phyloP scores from a whole-genome alignment of 1,284 basidiomycete species.

The Erythrobasidium hasegawianum region DNA sequence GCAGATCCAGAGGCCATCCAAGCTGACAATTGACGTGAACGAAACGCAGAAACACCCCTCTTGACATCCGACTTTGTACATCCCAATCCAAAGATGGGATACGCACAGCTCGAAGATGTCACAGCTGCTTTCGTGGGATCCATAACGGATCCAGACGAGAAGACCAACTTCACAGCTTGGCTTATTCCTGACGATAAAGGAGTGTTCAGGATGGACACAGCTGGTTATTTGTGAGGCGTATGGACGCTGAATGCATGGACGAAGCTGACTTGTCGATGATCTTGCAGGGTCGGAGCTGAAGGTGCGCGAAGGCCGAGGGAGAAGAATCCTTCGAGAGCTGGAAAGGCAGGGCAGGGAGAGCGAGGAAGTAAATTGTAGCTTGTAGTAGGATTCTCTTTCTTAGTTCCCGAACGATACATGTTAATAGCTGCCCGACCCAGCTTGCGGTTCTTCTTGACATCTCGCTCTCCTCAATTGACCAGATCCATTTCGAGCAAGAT shows the following conservation, averaged over 20 bases:
- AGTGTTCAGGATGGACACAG: conserved; percentile 34
- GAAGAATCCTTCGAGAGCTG: conserved; percentile 10
- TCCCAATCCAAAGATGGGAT: conserved; percentile 35
- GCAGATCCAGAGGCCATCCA: too few species aligned
- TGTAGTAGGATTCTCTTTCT: too few species aligned
- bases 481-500: too few species aligned
- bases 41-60: conserved; percentile 49
- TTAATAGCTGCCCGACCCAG: too few species aligned
- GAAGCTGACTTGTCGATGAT: background rate
- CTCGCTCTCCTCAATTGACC: too few species aligned
- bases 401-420: background rate
- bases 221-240: conserved; percentile 33
- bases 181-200: conserved; percentile 34
- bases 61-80: conserved; percentile 32
- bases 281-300: conserved; percentile 27
- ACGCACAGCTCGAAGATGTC: conserved; percentile 32
- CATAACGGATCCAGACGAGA: conserved; percentile 25
- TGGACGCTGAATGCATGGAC: too few species aligned
- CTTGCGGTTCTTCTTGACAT: too few species aligned
- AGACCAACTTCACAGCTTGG: conserved; percentile 33
- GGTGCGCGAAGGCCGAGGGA: conserved; percentile 28
- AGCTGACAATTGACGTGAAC: too few species aligned
- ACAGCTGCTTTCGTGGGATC: conserved; percentile 29
- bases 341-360: conserved; percentile 4
- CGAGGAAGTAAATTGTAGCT: background rate